Evolutionary conservation across 2,329 filamentous ascomycete species (phyloP), one percentile per base, ranked within the genome.

Genomic region (Epichloe amarillans): DNA sequence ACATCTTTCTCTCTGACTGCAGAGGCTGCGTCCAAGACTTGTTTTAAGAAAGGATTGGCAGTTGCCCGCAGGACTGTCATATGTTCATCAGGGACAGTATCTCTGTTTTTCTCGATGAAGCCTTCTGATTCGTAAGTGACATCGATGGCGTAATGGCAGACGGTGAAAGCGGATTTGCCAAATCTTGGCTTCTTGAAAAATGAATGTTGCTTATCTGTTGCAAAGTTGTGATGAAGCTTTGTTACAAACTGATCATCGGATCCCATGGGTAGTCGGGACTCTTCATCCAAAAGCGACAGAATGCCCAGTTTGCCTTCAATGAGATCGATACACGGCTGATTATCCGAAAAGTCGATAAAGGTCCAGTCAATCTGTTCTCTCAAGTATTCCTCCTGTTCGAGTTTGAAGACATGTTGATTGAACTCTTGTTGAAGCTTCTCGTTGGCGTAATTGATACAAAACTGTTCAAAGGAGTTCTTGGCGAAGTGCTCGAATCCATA

Each of bases 391-490:
- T 98, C 93, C 66, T 98, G 93, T 67, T 98, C 93, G 21, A 98
- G 79, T 69, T 97, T 96, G 79, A 98, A 98, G 37, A 98, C 93
- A 63, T 98, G 93, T 66, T 94, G 88, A 70, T 98, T 98, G 75
- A 98, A 98, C 66, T 97, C 91, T 67, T 98, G 93, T 66, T 98
- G 93, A 50, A 98, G 74, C 71, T 98, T 98, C 70, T 98, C 93
- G 69, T 98, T 98, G 69, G 93, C 93, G 63, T 98, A 98, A 70
- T 98, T 98, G 79, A 98, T 98, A 71, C 93, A 98, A 70, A 98
- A 98, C 67, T 98, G 93, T 67, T 98, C 93, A 62, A 98, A 98
- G 0, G 93, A 98, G 72, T 98, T 98, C 75, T 96, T 97, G 55
- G 93, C 91, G 63, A 98, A 98, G 70, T 97, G 93, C 68, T 98